phyloP scores from a whole-genome alignment of 495 filamentous ascomycete species.

The Penicillium psychrofluorescens region DNA sequence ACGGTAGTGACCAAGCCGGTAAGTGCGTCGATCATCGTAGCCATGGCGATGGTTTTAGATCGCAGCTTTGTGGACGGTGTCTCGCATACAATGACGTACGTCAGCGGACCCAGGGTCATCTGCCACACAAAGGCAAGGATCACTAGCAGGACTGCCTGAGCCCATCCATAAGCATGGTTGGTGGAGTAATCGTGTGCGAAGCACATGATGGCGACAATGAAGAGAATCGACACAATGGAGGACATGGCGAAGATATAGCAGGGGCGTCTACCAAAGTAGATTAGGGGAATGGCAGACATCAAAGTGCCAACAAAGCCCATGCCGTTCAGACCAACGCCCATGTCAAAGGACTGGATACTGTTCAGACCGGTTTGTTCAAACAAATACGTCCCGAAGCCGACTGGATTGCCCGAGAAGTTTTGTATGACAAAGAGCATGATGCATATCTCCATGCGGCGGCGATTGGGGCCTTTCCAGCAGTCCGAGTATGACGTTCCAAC shows the following conservation, averaged over 20 bases:
- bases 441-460: slow-evolving; percentile 61
- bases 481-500: slow-evolving; percentile 57
- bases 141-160: slow-evolving; percentile 3
- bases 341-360: slow-evolving; percentile 24
- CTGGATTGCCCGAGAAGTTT: slow-evolving; percentile 3
- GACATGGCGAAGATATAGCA: slow-evolving; percentile 33
- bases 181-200: slow-evolving; percentile 1
- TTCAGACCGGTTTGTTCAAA: slow-evolving; percentile 54
- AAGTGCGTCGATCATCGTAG: slow-evolving; percentile 3
- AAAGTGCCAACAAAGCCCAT: slow-evolving; percentile 23
- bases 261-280: slow-evolving; percentile 43
- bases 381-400: slow-evolving; percentile 56
- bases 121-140: slow-evolving; percentile 7
- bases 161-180: slow-evolving; percentile 3
- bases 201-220: slow-evolving; percentile 3
- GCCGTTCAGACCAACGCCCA: slow-evolving; percentile 17
- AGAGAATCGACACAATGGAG: not conserved
- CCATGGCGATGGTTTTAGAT: slow-evolving; percentile 4
- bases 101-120: slow-evolving; percentile 5
- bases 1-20: slow-evolving; percentile 18
- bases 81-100: slow-evolving; percentile 6
- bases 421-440: slow-evolving; percentile 53
- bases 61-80: slow-evolving; percentile 4
- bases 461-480: slow-evolving; percentile 66
- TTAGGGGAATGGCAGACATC: slow-evolving; percentile 20